A percentile compares a stretch with the other conserved stretches of the same genome.
phyloP scores from a whole-genome alignment of 139 green algal genomes.

The Chlorella sp. region DNA sequence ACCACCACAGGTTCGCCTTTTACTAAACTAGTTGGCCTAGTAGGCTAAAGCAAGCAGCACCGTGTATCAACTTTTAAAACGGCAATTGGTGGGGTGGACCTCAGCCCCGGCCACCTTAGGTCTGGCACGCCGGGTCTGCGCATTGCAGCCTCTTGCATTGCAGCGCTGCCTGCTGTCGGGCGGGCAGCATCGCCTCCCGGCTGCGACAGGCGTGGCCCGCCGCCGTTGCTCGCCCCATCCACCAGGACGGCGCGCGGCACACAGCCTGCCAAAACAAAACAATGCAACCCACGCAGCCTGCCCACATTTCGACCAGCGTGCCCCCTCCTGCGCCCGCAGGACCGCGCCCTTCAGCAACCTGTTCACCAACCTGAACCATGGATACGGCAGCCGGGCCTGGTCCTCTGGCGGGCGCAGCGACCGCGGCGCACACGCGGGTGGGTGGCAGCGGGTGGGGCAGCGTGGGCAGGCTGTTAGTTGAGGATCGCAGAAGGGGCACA shows the following conservation, averaged over 20 bases:
- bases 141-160: not conserved
- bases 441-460: not conserved
- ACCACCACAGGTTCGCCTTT: constrained; percentile 5
- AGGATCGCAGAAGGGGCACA: not conserved
- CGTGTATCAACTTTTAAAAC: not conserved
- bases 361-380: not conserved
- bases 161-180: not conserved
- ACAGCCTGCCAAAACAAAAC: no score
- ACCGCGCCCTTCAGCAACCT: constrained; percentile 9
- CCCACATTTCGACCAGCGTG: no score
- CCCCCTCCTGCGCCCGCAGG: not conserved
- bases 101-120: no score
- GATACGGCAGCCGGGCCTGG: not conserved
- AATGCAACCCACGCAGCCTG: no score
- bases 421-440: constrained; percentile 13
- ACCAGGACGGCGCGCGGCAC: no score
- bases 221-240: no score
- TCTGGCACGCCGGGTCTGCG: no score
- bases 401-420: not conserved
- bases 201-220: no score
- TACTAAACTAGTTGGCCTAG: not conserved
- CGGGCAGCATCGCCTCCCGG: not conserved
- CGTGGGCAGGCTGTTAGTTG: not conserved
- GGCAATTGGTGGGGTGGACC: not conserved
- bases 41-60: not conserved